Percentiles rank a stretch among this genome's conserved stretches.
Conservation (phyloP, 495 filamentous ascomycete species). For the Hypoxylon rickii region DNA sequence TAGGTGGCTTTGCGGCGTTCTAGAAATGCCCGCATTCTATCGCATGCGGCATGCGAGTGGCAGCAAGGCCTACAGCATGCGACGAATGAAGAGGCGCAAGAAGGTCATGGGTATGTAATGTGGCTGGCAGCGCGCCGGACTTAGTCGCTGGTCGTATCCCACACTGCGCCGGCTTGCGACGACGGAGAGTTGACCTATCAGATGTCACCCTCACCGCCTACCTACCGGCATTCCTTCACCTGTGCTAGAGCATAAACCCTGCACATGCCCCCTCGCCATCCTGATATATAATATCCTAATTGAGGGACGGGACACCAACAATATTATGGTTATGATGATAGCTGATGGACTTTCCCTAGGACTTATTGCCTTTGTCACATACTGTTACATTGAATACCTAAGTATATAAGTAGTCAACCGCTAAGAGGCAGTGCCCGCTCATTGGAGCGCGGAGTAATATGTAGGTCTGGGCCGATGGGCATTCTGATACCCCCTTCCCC, state of each 20-base stretch:
- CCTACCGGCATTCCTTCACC: neutral
- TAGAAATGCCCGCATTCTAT: conserved; percentile 1
- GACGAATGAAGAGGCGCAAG: too few relatives aligned
- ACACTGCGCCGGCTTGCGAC: neutral
- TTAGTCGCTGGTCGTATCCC: neutral
- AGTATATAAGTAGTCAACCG: neutral
- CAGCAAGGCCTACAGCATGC: too few relatives aligned
- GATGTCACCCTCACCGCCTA: neutral
- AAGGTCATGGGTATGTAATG: too few relatives aligned
- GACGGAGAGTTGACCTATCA: neutral
- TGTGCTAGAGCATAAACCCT: too few relatives aligned
- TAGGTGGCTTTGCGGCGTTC: neutral
- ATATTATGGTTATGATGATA: too few relatives aligned
- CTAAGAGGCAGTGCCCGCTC: neutral
- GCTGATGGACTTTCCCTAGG: neutral
- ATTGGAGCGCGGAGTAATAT: neutral
- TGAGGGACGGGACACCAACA: too few relatives aligned
- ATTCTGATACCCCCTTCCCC: too few relatives aligned
- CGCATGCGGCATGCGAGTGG: too few relatives aligned
- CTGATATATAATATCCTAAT: too few relatives aligned
- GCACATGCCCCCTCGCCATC: too few relatives aligned
- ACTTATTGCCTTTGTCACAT: neutral
- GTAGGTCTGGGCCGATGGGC: neutral
- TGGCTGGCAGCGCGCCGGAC: too few relatives aligned
- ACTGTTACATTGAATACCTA: neutral